These are phyloP conservation scores for Dioscorea zingiberensis DNA, from an alignment of 106 monocot genomes.

Conservation along the genomic window DNA sequence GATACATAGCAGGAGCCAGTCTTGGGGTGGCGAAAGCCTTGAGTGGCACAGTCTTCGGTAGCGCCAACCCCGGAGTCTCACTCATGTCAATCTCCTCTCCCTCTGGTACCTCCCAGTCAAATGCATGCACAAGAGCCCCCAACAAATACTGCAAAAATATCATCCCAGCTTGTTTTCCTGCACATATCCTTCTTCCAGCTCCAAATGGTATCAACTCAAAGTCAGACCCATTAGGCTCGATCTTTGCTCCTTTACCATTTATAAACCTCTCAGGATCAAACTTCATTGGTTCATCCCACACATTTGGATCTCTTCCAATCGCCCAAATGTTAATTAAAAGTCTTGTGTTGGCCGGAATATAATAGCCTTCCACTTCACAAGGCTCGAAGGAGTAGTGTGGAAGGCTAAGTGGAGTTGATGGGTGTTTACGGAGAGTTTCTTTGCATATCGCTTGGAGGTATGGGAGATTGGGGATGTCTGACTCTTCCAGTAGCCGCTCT, in stretches of 20 bases:
- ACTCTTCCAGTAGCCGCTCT: conserved; percentile 24
- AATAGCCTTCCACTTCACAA: conserved; percentile 25
- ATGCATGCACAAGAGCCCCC: conserved; percentile 22
- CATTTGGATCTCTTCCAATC: conserved; percentile 32
- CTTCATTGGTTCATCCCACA: conserved; percentile 29
- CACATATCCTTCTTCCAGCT: conserved; percentile 30
- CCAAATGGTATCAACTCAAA: conserved; percentile 41
- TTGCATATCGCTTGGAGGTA: conserved; percentile 41
- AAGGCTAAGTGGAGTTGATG: conserved; percentile 40
- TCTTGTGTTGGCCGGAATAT: conserved; percentile 20
- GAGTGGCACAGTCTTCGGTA: neutral
- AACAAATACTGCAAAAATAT: conserved; percentile 33
- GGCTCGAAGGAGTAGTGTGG: conserved; percentile 29
- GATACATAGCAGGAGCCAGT: too few species aligned
- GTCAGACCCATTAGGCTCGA: conserved; percentile 17
- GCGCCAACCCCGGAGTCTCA: conserved; percentile 15
- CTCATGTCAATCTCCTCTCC: conserved; percentile 22
- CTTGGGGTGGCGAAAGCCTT: neutral
- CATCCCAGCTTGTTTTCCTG: conserved; percentile 25
- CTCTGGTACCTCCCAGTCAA: conserved; percentile 21
- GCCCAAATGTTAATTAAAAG: conserved; percentile 41
- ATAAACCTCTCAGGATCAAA: conserved; percentile 44
- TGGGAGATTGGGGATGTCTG: conserved; percentile 24
- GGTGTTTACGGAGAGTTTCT: conserved; percentile 36
- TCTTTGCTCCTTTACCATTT: conserved; percentile 8